Evolutionary conservation across 805 yeast genomes (phyloP).

Genomic region (Ogataea parapolymorpha): DNA sequence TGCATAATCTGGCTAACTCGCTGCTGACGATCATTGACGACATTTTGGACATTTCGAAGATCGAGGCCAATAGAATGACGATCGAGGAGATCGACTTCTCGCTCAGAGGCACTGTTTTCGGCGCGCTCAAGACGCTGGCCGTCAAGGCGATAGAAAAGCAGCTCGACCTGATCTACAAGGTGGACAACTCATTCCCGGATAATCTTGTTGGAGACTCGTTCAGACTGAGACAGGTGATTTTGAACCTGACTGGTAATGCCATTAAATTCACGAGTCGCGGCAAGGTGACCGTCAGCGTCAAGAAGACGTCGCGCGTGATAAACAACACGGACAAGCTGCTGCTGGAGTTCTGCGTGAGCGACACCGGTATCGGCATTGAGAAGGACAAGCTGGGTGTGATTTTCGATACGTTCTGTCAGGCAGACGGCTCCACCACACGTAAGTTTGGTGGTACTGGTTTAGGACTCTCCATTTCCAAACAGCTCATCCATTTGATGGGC

Average conservation of each 20-base stretch:
- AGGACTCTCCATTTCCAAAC: slow-evolving; percentile 84
- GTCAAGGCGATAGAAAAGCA: slow-evolving; percentile 88
- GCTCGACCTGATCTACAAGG: slow-evolving; percentile 72
- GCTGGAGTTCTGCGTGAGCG: slow-evolving; percentile 82
- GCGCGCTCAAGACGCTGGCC: slow-evolving; percentile 84
- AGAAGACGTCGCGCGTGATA: slow-evolving; percentile 41
- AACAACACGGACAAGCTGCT: slow-evolving; percentile 47
- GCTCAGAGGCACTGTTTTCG: slow-evolving; percentile 81
- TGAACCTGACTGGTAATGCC: slow-evolving; percentile 86
- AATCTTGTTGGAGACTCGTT: slow-evolving; percentile 85
- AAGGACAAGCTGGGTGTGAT: slow-evolving; percentile 80
- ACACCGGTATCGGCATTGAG: slow-evolving; percentile 88
- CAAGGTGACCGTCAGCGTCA: slow-evolving; percentile 72
- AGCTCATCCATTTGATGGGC: slow-evolving; percentile 85
- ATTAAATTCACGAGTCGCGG: slow-evolving; percentile 84
- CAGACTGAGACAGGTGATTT: slow-evolving; percentile 80
- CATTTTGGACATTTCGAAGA: slow-evolving; percentile 86
- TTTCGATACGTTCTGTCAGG: slow-evolving; percentile 88
- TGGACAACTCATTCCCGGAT: slow-evolving; percentile 86
- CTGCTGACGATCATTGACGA: slow-evolving; percentile 85
- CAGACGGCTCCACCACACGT: slow-evolving; percentile 90
- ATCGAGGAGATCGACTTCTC: slow-evolving; percentile 87
- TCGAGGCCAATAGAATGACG: slow-evolving; percentile 92
- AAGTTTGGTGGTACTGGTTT: slow-evolving; percentile 93
- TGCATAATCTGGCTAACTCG: slow-evolving; percentile 83